Conservation (phyloP, 768 basidiomycete genomes). For the Lactarius psammicola region DNA sequence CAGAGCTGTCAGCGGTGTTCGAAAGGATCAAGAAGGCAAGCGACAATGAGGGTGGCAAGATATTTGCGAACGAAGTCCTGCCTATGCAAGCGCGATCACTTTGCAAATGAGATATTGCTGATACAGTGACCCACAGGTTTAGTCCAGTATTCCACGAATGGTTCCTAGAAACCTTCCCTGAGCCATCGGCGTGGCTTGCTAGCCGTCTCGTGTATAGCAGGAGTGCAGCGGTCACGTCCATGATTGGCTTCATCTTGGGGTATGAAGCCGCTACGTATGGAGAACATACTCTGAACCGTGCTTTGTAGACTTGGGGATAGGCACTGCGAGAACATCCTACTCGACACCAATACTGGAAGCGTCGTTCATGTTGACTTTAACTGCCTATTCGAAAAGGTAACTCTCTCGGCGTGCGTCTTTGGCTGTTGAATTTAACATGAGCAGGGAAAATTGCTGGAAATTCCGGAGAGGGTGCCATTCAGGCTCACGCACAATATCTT, state of each 20-base stretch:
- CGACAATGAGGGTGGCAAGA: conserved; percentile 50
- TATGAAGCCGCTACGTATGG: conserved; percentile 38
- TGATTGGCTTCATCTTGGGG: conserved; percentile 98
- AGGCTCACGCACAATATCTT: conserved; percentile 90
- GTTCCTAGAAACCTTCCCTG: conserved; percentile 96
- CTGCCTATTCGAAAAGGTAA: conserved; percentile 93
- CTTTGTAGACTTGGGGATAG: conserved; percentile 85
- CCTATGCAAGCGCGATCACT: conserved; percentile 45
- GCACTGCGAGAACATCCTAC: conserved; percentile 93
- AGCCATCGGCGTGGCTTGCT: conserved; percentile 91
- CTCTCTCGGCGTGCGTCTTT: not conserved
- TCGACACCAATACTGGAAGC: conserved; percentile 86
- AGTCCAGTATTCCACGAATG: conserved; percentile 94
- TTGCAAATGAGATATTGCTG: not conserved
- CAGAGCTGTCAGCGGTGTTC: conserved; percentile 48
- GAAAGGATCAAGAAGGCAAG: conserved; percentile 48
- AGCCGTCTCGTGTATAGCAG: conserved; percentile 84
- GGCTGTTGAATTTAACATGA: conserved; percentile 8
- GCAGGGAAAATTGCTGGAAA: conserved; percentile 78
- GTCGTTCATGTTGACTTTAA: conserved; percentile 97
- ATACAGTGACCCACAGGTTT: conserved; percentile 43
- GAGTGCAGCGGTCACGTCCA: conserved; percentile 95
- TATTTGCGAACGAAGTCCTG: conserved; percentile 57
- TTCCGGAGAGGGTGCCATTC: conserved; percentile 92
- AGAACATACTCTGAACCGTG: not conserved